Evolutionary conservation across 2,329 filamentous ascomycete genomes (phyloP).

Genomic region (Venturiaceae sp.): DNA sequence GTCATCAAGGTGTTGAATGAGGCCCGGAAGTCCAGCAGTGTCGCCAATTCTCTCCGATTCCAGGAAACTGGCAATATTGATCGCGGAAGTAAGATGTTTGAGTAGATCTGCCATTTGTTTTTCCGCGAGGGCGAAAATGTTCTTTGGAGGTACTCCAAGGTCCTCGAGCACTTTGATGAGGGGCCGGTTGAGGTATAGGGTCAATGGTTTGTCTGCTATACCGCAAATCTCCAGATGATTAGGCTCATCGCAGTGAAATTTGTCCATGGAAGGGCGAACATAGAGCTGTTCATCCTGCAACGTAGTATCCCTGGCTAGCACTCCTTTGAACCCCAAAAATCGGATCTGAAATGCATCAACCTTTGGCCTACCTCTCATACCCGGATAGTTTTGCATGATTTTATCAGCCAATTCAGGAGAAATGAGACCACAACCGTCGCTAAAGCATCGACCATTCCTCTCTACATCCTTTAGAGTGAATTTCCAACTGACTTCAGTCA

Average conservation of each 20-base stretch:
- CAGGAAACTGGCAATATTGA: constrained; percentile 59
- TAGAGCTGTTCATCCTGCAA: constrained; percentile 49
- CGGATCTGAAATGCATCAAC: constrained; percentile 69
- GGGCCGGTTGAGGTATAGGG: constrained; percentile 65
- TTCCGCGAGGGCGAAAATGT: constrained; percentile 57
- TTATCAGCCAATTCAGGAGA: constrained; percentile 45
- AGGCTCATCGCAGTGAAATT: constrained; percentile 52
- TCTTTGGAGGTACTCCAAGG: constrained; percentile 47
- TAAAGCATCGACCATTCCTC: constrained; percentile 54
- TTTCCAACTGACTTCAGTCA: constrained; percentile 19
- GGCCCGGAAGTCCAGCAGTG: constrained; percentile 47
- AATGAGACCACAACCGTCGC: constrained; percentile 70
- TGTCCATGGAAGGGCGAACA: constrained; percentile 68
- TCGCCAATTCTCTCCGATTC: constrained; percentile 52
- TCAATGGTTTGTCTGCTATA: constrained; percentile 55
- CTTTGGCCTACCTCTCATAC: constrained; percentile 19
- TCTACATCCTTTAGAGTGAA: constrained; percentile 49
- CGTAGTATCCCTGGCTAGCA: constrained; percentile 59
- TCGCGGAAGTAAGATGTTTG: constrained; percentile 44
- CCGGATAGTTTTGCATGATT: neutral
- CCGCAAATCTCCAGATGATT: constrained; percentile 63
- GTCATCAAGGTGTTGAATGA: constrained; percentile 50
- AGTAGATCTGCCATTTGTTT: constrained; percentile 52
- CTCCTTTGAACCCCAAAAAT: constrained; percentile 67
- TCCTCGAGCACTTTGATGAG: constrained; percentile 84